Percentiles rank a stretch among this genome's conserved stretches.
phyloP scores from a whole-genome alignment of 345 rosid genomes.

The Salix exigua region DNA sequence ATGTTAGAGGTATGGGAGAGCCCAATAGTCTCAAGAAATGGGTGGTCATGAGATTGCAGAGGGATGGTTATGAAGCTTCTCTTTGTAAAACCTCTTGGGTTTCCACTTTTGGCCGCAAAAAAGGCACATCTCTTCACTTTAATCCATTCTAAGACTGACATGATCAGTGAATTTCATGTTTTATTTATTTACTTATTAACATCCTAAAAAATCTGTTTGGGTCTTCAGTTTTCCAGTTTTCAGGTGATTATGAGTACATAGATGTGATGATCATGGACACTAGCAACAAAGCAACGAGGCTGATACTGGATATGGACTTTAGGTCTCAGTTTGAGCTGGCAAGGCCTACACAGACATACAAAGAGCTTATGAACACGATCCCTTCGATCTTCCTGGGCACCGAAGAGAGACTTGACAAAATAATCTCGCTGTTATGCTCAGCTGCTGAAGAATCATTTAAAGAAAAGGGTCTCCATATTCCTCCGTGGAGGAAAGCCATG shows the following conservation, averaged over 20 bases:
- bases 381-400: constrained; percentile 39
- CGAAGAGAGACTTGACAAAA: constrained; percentile 39
- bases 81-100: constrained; percentile 31
- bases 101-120: constrained; percentile 11
- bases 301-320: constrained; percentile 52
- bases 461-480: constrained; percentile 39
- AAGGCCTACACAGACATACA: constrained; percentile 36
- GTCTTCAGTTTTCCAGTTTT: constrained; percentile 26
- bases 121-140: constrained; percentile 5
- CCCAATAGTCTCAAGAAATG: constrained; percentile 33
- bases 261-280: constrained; percentile 27
- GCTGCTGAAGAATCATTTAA: constrained; percentile 43
- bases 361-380: constrained; percentile 28
- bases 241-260: constrained; percentile 40
- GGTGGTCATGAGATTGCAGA: constrained; percentile 25
- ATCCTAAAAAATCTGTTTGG: not conserved
- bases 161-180: not conserved
- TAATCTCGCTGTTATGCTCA: constrained; percentile 37
- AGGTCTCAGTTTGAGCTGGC: constrained; percentile 53
- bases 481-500: constrained; percentile 50
- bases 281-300: constrained; percentile 22
- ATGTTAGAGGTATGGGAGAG: constrained; percentile 25
- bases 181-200: too few relatives aligned
- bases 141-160: not conserved
- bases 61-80: constrained; percentile 32